phyloP scores from a whole-genome alignment of 1,284 basidiomycete species.

The Leccinum pachyderme region DNA sequence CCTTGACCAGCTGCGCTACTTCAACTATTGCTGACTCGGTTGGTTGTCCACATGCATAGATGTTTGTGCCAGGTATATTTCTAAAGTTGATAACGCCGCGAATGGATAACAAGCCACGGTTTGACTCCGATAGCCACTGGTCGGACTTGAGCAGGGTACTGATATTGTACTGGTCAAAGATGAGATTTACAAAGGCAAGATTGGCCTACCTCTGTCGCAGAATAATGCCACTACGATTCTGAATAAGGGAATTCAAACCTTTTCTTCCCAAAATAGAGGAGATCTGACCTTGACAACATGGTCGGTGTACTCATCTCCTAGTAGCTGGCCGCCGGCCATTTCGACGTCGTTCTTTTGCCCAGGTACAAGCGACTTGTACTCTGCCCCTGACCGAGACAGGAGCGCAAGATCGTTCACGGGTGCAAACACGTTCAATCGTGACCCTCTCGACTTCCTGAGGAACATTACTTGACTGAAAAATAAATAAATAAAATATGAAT shows the following conservation, averaged over 20 bases:
- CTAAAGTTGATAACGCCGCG: conserved; percentile 96
- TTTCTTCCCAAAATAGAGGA: not conserved
- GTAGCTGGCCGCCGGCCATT: conserved; percentile 78
- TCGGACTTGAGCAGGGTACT: conserved; percentile 90
- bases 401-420: conserved; percentile 85
- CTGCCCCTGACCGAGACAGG: conserved; percentile 65
- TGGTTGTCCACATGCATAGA: conserved; percentile 93
- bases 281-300: conserved; percentile 79
- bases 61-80: conserved; percentile 77
- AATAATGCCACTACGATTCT: conserved; percentile 93
- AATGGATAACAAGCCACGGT: conserved; percentile 63
- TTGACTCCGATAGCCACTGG: conserved; percentile 79
- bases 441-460: conserved; percentile 75
- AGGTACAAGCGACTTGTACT: conserved; percentile 53
- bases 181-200: not conserved
- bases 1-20: conserved; percentile 72
- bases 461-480: conserved; percentile 75
- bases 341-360: conserved; percentile 75
- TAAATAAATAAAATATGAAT: not conserved
- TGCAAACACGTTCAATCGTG: conserved; percentile 81
- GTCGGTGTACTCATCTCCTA: conserved; percentile 93
- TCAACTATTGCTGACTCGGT: conserved; percentile 87
- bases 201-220: conserved; percentile 73
- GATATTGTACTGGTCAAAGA: conserved; percentile 3
- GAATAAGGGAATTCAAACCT: conserved; percentile 1